These are phyloP conservation scores for Aspergillaceae sp. DNA, from an alignment of 2,329 filamentous ascomycete genomes.

Conservation along the genomic window DNA sequence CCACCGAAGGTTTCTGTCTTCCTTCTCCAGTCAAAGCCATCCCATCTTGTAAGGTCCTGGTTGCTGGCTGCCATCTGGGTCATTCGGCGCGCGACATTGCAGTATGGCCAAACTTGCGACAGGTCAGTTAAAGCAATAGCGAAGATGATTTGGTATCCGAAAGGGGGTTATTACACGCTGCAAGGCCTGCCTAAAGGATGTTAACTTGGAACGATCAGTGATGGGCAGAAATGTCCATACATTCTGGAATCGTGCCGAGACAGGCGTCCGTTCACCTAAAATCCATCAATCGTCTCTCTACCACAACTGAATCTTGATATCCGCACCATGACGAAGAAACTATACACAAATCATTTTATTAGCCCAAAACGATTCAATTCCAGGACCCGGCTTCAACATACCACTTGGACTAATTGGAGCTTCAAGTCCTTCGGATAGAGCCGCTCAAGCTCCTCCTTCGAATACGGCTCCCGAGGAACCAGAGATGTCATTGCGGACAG, in stretches of 20 bases:
- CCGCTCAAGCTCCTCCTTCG: slow-evolving; percentile 64
- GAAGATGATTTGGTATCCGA: slow-evolving; percentile 9
- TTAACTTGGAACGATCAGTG: slow-evolving; percentile 11
- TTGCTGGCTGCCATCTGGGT: slow-evolving; percentile 51
- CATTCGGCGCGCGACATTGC: slow-evolving; percentile 65
- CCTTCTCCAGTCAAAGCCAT: slow-evolving; percentile 55
- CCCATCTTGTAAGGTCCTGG: slow-evolving; percentile 47
- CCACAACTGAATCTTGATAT: slow-evolving; percentile 1
- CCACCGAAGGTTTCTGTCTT: slow-evolving; percentile 74
- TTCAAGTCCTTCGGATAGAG: slow-evolving; percentile 76
- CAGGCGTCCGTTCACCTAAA: slow-evolving; percentile 65
- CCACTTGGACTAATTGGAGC: slow-evolving; percentile 81
- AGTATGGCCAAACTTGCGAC: slow-evolving; percentile 74
- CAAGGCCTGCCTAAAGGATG: slow-evolving; percentile 38
- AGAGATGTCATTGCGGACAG: slow-evolving; percentile 62
- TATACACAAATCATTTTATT: slow-evolving; percentile 12
- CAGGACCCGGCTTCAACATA: slow-evolving; percentile 27
- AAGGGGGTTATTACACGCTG: slow-evolving; percentile 30
- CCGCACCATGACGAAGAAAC: slow-evolving; percentile 65
- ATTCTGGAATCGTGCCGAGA: slow-evolving; percentile 81
- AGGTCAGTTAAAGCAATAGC: slow-evolving; percentile 11
- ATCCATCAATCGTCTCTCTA: background rate
- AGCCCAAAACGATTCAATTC: slow-evolving; percentile 5
- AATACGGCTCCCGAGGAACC: slow-evolving; percentile 65
- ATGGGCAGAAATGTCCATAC: slow-evolving; percentile 25